These are phyloP conservation scores for Hemileccinum impolitum DNA, from an alignment of 768 basidiomycete species.

Conservation along the genomic window DNA sequence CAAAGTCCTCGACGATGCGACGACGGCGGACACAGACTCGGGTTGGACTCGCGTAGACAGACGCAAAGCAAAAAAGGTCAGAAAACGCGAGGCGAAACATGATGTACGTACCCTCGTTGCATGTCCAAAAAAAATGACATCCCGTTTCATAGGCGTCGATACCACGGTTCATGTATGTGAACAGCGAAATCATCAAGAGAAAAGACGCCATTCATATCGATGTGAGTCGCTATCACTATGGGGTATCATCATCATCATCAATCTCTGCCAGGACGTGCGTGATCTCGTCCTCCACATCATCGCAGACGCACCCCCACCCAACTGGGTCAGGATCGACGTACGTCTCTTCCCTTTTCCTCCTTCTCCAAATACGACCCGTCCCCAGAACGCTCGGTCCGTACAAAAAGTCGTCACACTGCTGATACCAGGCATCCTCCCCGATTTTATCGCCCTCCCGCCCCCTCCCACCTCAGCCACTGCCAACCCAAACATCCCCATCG, in stretches of 20 bases:
- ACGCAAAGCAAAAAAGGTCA: conserved; percentile 67
- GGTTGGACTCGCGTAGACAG: conserved; percentile 72
- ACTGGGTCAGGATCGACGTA: conserved; percentile 86
- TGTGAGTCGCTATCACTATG: no score
- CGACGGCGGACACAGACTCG: conserved; percentile 30
- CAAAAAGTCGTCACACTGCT: conserved; percentile 77
- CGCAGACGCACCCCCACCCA: conserved; percentile 78
- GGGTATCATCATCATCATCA: background rate
- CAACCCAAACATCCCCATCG: conserved; percentile 54
- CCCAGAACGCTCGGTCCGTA: conserved; percentile 68
- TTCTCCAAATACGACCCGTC: background rate
- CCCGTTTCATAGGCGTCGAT: conserved; percentile 19
- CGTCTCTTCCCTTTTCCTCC: conserved; percentile 12
- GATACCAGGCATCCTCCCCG: conserved; percentile 82
- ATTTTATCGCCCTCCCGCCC: conserved; percentile 68
- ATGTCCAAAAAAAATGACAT: background rate
- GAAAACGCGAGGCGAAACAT: conserved; percentile 52
- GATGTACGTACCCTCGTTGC: conserved; percentile 48
- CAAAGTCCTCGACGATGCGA: conserved; percentile 28
- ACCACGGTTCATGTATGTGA: conserved; percentile 80
- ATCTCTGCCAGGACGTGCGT: conserved; percentile 66
- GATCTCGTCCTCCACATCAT: conserved; percentile 81
- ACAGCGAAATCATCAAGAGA: conserved; percentile 68
- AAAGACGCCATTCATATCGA: conserved; percentile 77
- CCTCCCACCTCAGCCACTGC: conserved; percentile 64